These are phyloP conservation scores for Cladosporium halotolerans DNA, from an alignment of 2,329 filamentous ascomycete species.

Conservation along the genomic window DNA sequence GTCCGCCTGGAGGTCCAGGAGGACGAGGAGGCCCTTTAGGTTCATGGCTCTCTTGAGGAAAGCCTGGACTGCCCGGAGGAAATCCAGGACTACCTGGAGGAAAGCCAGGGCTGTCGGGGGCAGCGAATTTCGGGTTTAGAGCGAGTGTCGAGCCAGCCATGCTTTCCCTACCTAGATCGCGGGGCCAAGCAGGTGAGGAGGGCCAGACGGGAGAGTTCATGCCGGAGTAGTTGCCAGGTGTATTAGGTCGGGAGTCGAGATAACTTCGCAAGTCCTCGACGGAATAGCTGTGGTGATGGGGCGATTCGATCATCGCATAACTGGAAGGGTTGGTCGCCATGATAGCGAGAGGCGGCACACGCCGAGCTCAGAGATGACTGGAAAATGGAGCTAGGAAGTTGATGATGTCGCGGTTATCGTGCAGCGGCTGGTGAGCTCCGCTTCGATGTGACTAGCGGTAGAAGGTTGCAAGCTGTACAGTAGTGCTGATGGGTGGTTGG, in stretches of 20 bases:
- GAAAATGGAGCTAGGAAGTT: constrained; percentile 5
- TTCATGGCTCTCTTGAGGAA: not conserved
- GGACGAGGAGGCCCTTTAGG: constrained; percentile 12
- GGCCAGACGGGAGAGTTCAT: constrained; percentile 9
- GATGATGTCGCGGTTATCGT: not conserved
- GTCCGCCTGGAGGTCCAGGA: constrained; percentile 23
- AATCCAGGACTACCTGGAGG: constrained; percentile 5
- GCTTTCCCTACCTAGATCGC: not conserved
- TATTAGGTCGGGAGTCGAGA: constrained; percentile 8
- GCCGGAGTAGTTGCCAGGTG: constrained; percentile 6
- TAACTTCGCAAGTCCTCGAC: constrained; percentile 7
- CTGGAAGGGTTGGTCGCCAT: constrained; percentile 6
- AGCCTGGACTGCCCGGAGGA: constrained; percentile 3
- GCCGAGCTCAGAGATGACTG: constrained; percentile 1
- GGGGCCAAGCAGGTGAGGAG: constrained; percentile 7
- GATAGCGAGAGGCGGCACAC: not conserved
- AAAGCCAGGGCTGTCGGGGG: constrained; percentile 5
- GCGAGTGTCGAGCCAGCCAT: constrained; percentile 5
- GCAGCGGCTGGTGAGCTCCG: not conserved
- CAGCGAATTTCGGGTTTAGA: constrained; percentile 1
- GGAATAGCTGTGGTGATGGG: constrained; percentile 9
- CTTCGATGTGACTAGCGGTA: not conserved
- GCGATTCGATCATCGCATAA: constrained; percentile 10
- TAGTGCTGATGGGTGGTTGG: not conserved
- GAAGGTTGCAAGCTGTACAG: constrained; percentile 5